Percentiles rank a stretch among this genome's conserved stretches.
Evolutionary conservation across 148 eudicot species (phyloP).

Genomic region (Arbutus unedo): DNA sequence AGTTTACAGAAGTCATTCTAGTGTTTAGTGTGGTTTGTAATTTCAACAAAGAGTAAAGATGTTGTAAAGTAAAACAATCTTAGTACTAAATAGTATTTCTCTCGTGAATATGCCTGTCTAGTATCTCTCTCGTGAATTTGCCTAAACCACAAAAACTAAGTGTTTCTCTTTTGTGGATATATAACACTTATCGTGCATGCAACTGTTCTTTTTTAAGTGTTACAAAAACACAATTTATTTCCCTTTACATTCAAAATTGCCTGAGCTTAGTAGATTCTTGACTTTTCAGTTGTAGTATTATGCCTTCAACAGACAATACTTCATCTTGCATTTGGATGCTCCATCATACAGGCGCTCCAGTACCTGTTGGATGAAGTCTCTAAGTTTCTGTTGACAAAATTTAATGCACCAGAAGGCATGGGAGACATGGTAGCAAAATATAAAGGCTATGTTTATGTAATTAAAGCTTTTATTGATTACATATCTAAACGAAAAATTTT

Average conservation of each 20-base stretch:
- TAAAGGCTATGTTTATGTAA: conserved; percentile 53
- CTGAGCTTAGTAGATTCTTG: background rate
- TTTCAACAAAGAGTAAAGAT: too few species aligned
- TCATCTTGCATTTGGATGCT: conserved; percentile 9
- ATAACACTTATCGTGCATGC: background rate
- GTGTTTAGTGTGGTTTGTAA: too few species aligned
- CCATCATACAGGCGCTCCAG: conserved; percentile 63
- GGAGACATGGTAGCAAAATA: conserved; percentile 26
- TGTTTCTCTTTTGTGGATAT: too few species aligned
- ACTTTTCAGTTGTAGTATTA: background rate
- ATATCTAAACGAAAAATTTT: conserved; percentile 81
- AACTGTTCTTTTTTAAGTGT: conserved; percentile 1
- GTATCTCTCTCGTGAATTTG: too few species aligned
- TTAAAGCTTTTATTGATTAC: conserved; percentile 69
- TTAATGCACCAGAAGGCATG: conserved; percentile 31
- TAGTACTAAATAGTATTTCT: too few species aligned
- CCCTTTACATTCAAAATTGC: background rate
- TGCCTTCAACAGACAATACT: background rate
- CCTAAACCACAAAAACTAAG: too few species aligned
- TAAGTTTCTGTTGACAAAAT: conserved; percentile 54
- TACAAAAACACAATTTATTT: background rate
- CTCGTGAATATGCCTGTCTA: too few species aligned
- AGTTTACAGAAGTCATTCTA: too few species aligned
- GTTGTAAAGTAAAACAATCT: too few species aligned
- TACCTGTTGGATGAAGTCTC: conserved; percentile 82